Conservation (phyloP, 352 stramenopile species). For the Globisporangium cederbergense region DNA sequence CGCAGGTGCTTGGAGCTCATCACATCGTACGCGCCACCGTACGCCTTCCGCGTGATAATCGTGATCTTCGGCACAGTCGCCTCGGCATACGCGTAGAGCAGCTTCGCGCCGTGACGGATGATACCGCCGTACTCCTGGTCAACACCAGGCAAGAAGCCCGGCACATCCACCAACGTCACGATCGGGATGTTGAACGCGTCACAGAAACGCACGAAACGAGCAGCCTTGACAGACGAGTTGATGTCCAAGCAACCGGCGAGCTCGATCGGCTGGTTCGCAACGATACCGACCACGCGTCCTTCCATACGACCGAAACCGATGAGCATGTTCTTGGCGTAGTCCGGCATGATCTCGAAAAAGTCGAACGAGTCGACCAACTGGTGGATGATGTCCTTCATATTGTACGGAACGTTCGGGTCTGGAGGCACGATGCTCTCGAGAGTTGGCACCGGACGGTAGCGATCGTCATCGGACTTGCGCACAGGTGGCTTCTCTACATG, state of each 20-base stretch:
- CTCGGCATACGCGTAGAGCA: conserved; percentile 98
- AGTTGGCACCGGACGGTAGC: conserved; percentile 79
- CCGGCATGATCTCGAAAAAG: conserved; percentile 97
- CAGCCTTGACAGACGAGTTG: conserved; percentile 95
- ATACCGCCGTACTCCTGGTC: conserved; percentile 91
- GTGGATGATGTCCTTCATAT: conserved; percentile 96
- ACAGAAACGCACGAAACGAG: conserved; percentile 97
- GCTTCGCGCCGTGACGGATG: conserved; percentile 96
- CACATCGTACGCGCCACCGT: conserved; percentile 98
- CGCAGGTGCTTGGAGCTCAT: conserved; percentile 98
- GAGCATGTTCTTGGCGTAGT: conserved; percentile 98
- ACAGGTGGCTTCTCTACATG: conserved; percentile 65
- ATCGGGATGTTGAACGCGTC: conserved; percentile 99
- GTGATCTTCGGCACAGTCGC: conserved; percentile 98
- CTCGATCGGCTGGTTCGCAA: conserved; percentile 98
- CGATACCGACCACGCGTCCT: conserved; percentile 93
- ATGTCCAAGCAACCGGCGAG: conserved; percentile 98
- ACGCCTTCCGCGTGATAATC: conserved; percentile 98
- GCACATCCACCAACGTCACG: conserved; percentile 98
- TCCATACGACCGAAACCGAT: conserved; percentile 97
- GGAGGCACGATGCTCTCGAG: conserved; percentile 94
- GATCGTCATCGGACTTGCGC: conserved; percentile 84
- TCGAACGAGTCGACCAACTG: conserved; percentile 95
- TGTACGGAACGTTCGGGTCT: conserved; percentile 97
- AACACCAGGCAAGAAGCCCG: conserved; percentile 96